Base-by-base conservation (phyloP, 352 stramenopile species). In the Hyaloperonospora arabidopsidis region DNA sequence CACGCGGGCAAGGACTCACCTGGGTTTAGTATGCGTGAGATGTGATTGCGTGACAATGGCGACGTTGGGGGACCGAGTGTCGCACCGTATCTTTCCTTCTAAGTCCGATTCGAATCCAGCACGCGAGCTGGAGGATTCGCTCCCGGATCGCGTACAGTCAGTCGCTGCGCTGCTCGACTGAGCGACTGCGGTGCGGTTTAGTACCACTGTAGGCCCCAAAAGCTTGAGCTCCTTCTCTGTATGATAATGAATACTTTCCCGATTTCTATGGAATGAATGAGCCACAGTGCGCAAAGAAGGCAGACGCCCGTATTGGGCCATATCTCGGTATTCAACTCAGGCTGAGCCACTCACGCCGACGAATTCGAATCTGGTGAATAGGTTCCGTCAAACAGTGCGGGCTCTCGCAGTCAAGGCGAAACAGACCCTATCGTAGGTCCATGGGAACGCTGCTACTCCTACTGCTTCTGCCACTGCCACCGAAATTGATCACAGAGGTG, bases 321-420 rank as follows among this genome's bases (percentile, higher is more conserved):
- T 22, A 22, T 38, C n/a, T n/a, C n/a, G n/a, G n/a, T n/a, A n/a
- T n/a, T 39, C 14, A 10, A 49, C 22, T 38, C 41, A 34, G 15
- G 2, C 8, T 21, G n/a, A 58, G 46, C 45, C 35, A 53, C 52
- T 49, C 35, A 38, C 11, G 17, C 40, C 52, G 46, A 46, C 52
- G 14, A 35, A 12, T n/a, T 40, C 21, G 54, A 52, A 46, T n/a
- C 40, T 46, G 40, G 40, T 21, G 40, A 36, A 25, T 61, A n/a
- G n/a, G n/a, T n/a, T 54, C 54, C 15, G 38, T 65, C 52, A 65
- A 61, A 61, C 32, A 56, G 54, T 61, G 47, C 54, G 44, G n/a
- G 48, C 25, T 10, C 25, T 4, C 4, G 25, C 25, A 32, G 25
- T 32, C 25, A 4, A 32, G 4, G 8, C 25, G 25, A 32, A 32